phyloP scores from a whole-genome alignment of 371 early-diverging fungal species.

The Rhizopus delemar region DNA sequence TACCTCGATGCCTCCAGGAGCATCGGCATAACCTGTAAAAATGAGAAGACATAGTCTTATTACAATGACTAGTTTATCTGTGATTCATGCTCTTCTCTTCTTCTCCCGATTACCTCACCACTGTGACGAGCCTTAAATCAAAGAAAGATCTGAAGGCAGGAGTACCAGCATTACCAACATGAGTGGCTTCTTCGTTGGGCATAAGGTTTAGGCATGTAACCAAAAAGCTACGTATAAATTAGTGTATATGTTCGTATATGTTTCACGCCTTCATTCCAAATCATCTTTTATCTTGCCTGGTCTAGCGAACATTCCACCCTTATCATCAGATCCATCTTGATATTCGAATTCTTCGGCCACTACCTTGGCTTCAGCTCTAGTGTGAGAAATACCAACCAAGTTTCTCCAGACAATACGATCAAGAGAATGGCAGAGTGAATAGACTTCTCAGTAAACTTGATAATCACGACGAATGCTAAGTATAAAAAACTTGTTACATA shows the following conservation, averaged over 20 bases:
- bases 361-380: conserved; percentile 89
- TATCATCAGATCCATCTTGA: conserved; percentile 92
- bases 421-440: conserved; percentile 96
- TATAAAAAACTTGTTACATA: not conserved
- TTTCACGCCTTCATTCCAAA: not conserved
- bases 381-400: conserved; percentile 90
- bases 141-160: conserved; percentile 93
- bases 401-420: conserved; percentile 93
- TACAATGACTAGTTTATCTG: conserved; percentile 3
- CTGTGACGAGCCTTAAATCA: conserved; percentile 96
- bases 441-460: conserved; percentile 98
- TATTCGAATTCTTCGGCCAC: conserved; percentile 94
- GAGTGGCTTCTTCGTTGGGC: conserved; percentile 95
- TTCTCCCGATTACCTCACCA: conserved; percentile 63
- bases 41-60: conserved; percentile 93
- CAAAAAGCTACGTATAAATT: conserved; percentile 64
- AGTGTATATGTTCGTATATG: not conserved
- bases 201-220: conserved; percentile 92
- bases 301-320: conserved; percentile 90
- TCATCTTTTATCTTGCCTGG: conserved; percentile 80
- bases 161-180: conserved; percentile 96
- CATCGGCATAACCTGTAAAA: conserved; percentile 93
- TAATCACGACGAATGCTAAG: conserved; percentile 93
- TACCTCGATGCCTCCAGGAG: conserved; percentile 93
- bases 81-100: not conserved